Conservation (phyloP, 208 protist species). For the Crithidia expoeki region DNA sequence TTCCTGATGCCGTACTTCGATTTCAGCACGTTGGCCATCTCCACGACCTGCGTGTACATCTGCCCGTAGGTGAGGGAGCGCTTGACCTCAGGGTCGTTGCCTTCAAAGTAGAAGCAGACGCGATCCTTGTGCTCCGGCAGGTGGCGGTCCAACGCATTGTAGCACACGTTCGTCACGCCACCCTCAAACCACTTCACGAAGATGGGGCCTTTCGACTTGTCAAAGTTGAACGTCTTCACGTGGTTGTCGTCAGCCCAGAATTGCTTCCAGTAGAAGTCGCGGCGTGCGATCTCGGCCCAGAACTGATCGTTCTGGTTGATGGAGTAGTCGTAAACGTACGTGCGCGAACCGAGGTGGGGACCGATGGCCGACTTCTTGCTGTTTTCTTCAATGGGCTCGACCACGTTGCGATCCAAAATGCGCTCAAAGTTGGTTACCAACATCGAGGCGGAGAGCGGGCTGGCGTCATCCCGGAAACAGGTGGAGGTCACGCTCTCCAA, state of each 20-base stretch:
- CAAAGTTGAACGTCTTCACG: conserved; percentile 80
- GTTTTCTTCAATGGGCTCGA: conserved; percentile 19
- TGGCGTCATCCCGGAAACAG: no score
- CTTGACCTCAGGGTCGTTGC: conserved; percentile 68
- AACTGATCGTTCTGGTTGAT: conserved; percentile 64
- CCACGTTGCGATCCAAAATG: not conserved
- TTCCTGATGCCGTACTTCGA: conserved; percentile 84
- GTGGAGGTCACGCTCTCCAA: no score
- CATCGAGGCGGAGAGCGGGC: conserved; percentile 15
- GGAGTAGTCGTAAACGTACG: conserved; percentile 72
- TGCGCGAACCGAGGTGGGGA: conserved; percentile 39
- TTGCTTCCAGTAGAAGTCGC: conserved; percentile 75
- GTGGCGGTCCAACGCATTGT: conserved; percentile 91
- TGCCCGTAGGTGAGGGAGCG: conserved; percentile 85
- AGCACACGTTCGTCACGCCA: conserved; percentile 88
- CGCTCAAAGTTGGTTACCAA: conserved; percentile 18
- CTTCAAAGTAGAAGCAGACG: conserved; percentile 90
- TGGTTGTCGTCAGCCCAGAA: conserved; percentile 57
- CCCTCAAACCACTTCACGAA: conserved; percentile 86
- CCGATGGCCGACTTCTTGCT: conserved; percentile 48
- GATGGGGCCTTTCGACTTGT: conserved; percentile 66
- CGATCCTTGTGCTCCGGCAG: conserved; percentile 63
- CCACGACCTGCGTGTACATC: conserved; percentile 81
- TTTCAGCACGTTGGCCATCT: conserved; percentile 92
- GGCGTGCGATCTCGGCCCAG: conserved; percentile 66